Percentiles rank a stretch among this genome's conserved stretches.
Conservation (phyloP, 139 green algal species). For the Ettlia oleoabundans region DNA sequence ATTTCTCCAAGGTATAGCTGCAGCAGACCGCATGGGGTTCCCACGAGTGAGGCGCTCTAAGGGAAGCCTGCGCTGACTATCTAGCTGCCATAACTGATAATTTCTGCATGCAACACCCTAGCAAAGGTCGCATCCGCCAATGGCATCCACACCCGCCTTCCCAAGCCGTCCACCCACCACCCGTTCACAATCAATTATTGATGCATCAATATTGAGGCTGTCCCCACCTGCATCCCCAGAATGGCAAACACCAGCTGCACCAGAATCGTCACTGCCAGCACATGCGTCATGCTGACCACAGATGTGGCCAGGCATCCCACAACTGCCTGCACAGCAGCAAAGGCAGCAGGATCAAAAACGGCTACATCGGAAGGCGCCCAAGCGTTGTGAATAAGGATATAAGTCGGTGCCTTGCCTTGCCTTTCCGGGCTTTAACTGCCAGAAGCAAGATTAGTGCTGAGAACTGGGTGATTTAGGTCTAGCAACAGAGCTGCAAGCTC, state of each 20-base stretch:
- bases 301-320: background rate
- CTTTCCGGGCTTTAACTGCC: too few species aligned
- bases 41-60: too few species aligned
- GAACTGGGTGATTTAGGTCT: too few species aligned
- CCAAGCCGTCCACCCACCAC: too few species aligned
- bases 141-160: background rate
- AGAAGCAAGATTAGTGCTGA: too few species aligned
- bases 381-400: too few species aligned
- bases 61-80: background rate
- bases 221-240: background rate
- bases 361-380: too few species aligned
- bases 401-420: too few species aligned
- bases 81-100: background rate
- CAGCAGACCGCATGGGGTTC: background rate
- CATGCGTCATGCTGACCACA: background rate
- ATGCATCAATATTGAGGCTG: background rate
- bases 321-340: background rate
- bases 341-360: too few species aligned
- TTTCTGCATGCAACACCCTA: background rate
- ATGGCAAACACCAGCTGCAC: conserved; percentile 5
- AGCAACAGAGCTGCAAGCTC: too few species aligned
- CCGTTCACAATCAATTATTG: too few species aligned
- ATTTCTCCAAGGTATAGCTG: background rate
- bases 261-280: background rate
- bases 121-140: background rate